Base-by-base conservation (phyloP, 2,329 filamentous ascomycete species). In the Corinectria fuckeliana region DNA sequence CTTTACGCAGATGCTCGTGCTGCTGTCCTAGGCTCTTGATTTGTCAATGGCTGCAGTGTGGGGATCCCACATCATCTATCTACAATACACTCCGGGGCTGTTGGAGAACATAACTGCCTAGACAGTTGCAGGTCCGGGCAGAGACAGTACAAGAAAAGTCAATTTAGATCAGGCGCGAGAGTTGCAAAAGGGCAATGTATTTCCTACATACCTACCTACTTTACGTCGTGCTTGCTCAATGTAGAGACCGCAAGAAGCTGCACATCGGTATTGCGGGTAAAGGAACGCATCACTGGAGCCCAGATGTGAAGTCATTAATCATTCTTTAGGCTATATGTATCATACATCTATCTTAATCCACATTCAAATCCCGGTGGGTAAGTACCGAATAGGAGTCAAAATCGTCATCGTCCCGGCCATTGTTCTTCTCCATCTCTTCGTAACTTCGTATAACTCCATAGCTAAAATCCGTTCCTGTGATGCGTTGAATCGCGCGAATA, bases 1-100 rank as follows among this genome's bases (percentile, higher is more conserved):
- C 74, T 92, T 42, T 94, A 92, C 75, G 77, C 81, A 5, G 84
- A 90, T 73, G 91, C 91, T 30, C 85, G 89, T 67, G 82, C 78
- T 1, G 85, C 85, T 25, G 86, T 88, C 4, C 74, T 87, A 62
- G 80, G 77, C 8, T 61, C 58, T 30, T 65, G 30, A 28, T 52
- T 42, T 34, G 26, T 50, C 50, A 26, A 39, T 42, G 44, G 52
- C 47, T 47, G 14, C 13, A 16, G 21, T 58, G 47, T 56, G 47
- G 58, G n/a, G 36, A 32, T 50, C 42, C n/a, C 16, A 18, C 16
- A 28, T 45, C 25, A 36, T 30, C 3, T 14, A 16, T 4, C 10
- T 18, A 18, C 16, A 11, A n/a, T 11, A 20, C 42, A 45, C n/a
- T 10, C 9, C 11, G n/a, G 10, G n/a, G 23, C 18, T 10, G 8